These are phyloP conservation scores for Pelargonium australe DNA, from an alignment of 441 rosid species.

Conservation along the genomic window DNA sequence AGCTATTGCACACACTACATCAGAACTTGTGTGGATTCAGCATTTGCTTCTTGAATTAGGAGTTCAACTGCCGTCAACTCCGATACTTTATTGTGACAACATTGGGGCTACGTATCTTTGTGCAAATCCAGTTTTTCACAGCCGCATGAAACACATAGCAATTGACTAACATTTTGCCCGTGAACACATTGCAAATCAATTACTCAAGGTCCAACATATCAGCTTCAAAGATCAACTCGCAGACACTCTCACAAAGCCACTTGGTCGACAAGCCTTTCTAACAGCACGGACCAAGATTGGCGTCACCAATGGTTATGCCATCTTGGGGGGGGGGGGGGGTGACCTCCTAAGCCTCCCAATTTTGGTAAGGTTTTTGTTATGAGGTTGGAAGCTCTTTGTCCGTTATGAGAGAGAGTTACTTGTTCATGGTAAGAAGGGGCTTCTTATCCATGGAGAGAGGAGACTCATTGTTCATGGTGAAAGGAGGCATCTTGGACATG, in stretches of 20 bases:
- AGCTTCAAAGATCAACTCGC: neutral
- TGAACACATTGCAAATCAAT: neutral
- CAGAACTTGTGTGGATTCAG: neutral
- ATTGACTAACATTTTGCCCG: constrained; percentile 6
- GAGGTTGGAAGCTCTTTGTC: too few species aligned
- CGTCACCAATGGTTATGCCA: too few species aligned
- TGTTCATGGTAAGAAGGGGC: too few species aligned
- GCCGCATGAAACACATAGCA: constrained; percentile 2
- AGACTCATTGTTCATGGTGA: too few species aligned
- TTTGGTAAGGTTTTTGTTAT: too few species aligned
- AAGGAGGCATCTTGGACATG: too few species aligned
- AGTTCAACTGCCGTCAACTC: neutral
- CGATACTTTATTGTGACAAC: constrained; percentile 6
- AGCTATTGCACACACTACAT: neutral
- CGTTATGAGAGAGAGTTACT: too few species aligned
- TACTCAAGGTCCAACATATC: neutral
- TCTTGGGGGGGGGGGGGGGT: too few species aligned
- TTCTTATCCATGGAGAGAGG: too few species aligned
- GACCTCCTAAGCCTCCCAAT: too few species aligned
- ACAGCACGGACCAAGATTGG: too few species aligned
- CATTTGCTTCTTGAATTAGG: neutral
- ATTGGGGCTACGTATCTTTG: neutral
- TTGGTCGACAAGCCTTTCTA: too few species aligned
- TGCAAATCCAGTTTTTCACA: constrained; percentile 1
- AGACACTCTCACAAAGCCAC: neutral